Percentiles rank a stretch among this genome's conserved stretches.
Evolutionary conservation across 2,329 filamentous ascomycete species (phyloP).

Genomic region (Fusarium nurragi): DNA sequence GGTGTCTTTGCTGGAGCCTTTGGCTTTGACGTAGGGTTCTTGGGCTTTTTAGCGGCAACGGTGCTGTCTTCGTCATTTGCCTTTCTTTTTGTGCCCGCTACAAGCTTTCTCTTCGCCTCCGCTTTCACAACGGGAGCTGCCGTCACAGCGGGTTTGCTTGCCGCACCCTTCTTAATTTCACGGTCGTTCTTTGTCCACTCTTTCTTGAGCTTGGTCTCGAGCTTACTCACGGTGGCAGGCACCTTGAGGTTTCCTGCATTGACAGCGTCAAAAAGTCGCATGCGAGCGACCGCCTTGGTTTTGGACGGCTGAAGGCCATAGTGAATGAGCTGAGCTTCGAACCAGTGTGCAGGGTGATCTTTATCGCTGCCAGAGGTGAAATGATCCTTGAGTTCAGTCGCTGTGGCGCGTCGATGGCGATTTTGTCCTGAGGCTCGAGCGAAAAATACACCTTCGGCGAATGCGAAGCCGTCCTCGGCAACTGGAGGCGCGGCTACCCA

Average conservation of each 20-base stretch:
- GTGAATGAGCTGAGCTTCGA: conserved; percentile 69
- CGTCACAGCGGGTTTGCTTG: background rate
- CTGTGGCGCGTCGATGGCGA: conserved; percentile 57
- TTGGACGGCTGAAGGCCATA: conserved; percentile 67
- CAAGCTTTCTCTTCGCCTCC: background rate
- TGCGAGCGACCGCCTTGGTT: conserved; percentile 66
- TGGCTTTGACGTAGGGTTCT: background rate
- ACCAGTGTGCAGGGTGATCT: conserved; percentile 68
- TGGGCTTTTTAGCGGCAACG: conserved; percentile 20
- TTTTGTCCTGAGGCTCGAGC: conserved; percentile 55
- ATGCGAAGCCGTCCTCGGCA: conserved; percentile 54
- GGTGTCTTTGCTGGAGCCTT: background rate
- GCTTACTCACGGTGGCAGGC: conserved; percentile 56
- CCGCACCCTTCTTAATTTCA: conserved; percentile 55
- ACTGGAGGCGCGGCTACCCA: conserved; percentile 34
- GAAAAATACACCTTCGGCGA: conserved; percentile 55
- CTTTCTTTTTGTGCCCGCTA: conserved; percentile 46
- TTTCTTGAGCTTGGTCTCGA: conserved; percentile 66
- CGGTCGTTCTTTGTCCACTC: conserved; percentile 63
- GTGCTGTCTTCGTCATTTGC: conserved; percentile 5
- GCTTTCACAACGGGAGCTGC: background rate
- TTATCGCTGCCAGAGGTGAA: conserved; percentile 54
- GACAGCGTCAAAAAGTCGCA: conserved; percentile 67
- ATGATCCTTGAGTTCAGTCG: conserved; percentile 55
- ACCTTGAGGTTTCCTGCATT: conserved; percentile 59